These are phyloP conservation scores for Pistacia vera DNA, from an alignment of 345 rosid species.

Conservation along the genomic window DNA sequence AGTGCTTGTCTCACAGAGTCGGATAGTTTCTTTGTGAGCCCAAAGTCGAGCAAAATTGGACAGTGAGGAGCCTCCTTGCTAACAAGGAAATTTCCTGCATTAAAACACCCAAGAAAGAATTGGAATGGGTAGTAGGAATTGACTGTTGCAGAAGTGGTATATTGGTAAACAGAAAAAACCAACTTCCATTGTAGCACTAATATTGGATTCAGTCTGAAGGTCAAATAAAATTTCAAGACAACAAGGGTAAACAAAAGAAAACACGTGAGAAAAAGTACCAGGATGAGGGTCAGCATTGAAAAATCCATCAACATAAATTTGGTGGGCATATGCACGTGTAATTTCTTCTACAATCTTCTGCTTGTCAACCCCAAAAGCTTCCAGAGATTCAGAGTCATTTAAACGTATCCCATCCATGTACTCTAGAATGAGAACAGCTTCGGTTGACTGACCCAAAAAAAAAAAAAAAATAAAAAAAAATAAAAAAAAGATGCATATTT, in stretches of 20 bases:
- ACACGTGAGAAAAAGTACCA: slow-evolving; percentile 38
- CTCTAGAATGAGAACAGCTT: slow-evolving; percentile 84
- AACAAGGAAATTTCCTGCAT: slow-evolving; percentile 90
- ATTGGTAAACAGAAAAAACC: background rate
- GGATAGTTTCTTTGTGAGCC: slow-evolving; percentile 85
- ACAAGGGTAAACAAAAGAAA: background rate
- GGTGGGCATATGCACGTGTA: slow-evolving; percentile 97
- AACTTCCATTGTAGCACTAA: no score
- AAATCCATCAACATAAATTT: slow-evolving; percentile 95
- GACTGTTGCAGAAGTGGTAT: background rate
- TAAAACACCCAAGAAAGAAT: slow-evolving; percentile 17
- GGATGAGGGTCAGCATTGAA: slow-evolving; percentile 99
- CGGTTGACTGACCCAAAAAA: slow-evolving; percentile 62
- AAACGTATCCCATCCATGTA: slow-evolving; percentile 97
- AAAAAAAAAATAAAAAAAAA: background rate
- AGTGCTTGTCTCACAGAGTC: slow-evolving; percentile 81
- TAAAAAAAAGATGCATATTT: slow-evolving; percentile 10
- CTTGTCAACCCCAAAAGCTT: slow-evolving; percentile 72
- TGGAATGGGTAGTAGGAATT: background rate
- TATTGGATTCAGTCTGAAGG: background rate
- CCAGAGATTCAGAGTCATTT: slow-evolving; percentile 74
- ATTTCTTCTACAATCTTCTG: slow-evolving; percentile 93
- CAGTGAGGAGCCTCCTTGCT: slow-evolving; percentile 88
- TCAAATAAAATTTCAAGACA: background rate
- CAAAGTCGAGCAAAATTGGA: slow-evolving; percentile 92